Conservation (phyloP, 75 land plant genomes). For the Larix kaempferi region DNA sequence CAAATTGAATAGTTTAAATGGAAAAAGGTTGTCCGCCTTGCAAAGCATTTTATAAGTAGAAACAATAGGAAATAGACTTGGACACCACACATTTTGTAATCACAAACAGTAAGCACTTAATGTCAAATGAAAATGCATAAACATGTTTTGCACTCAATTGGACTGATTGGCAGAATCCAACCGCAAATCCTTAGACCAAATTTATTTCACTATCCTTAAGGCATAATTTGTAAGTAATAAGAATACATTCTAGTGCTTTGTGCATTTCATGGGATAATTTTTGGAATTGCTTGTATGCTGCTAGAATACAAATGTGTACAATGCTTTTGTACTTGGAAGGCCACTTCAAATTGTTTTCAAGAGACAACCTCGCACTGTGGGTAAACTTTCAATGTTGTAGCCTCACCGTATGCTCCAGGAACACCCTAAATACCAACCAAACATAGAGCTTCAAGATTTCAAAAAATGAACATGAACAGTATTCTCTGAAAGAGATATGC, state of each 20-base stretch:
- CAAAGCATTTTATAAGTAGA: background rate
- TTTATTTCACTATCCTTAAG: background rate
- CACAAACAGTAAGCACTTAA: background rate
- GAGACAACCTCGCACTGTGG: constrained; percentile 54
- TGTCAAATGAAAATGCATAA: background rate
- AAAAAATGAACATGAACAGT: background rate
- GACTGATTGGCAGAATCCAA: background rate
- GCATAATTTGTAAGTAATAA: no score
- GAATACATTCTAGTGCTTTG: no score
- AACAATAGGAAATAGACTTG: no score
- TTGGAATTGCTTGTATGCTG: no score
- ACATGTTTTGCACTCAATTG: background rate
- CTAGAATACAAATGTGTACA: background rate
- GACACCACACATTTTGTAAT: background rate
- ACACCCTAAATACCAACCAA: constrained; percentile 31
- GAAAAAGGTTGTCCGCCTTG: background rate
- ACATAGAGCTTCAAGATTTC: background rate
- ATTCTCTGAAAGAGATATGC: background rate
- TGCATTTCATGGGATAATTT: no score
- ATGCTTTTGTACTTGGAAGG: constrained; percentile 29
- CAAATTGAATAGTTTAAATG: background rate
- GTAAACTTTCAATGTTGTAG: constrained; percentile 44
- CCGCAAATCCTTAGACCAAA: background rate
- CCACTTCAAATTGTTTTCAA: constrained; percentile 50
- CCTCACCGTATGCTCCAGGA: constrained; percentile 59